Conservation (phyloP, 75 land plant species). For the Sequoia sempervirens region DNA sequence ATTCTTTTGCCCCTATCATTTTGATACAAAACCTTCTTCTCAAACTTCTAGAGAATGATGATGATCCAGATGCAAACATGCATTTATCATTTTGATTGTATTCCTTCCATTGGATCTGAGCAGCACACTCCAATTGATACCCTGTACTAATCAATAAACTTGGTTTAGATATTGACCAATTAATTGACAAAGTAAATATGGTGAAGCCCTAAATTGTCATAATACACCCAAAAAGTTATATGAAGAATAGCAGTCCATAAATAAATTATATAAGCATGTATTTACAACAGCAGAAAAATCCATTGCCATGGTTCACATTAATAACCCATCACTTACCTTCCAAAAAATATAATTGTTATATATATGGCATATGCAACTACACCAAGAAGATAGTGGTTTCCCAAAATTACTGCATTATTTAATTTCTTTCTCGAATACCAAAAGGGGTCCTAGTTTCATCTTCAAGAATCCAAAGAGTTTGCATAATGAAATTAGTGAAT, state of each 20-base stretch:
- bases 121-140: not conserved
- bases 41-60: not conserved
- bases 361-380: not conserved
- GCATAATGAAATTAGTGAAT: not conserved
- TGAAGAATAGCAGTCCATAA: not conserved
- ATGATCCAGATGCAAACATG: not conserved
- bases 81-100: not conserved
- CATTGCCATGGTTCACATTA: not conserved
- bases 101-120: not conserved
- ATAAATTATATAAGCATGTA: not conserved
- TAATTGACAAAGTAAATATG: no score
- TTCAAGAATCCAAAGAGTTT: not conserved
- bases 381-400: not conserved
- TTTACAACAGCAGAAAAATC: not conserved
- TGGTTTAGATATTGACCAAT: no score
- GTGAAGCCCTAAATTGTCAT: not conserved
- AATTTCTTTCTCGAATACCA: not conserved
- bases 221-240: not conserved
- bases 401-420: not conserved
- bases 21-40: not conserved
- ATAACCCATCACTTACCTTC: not conserved
- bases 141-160: not conserved
- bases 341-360: not conserved
- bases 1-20: constrained; percentile 5
- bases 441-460: not conserved